Conservation (phyloP, 208 protist genomes). For the Acanthamoeba sp. region DNA sequence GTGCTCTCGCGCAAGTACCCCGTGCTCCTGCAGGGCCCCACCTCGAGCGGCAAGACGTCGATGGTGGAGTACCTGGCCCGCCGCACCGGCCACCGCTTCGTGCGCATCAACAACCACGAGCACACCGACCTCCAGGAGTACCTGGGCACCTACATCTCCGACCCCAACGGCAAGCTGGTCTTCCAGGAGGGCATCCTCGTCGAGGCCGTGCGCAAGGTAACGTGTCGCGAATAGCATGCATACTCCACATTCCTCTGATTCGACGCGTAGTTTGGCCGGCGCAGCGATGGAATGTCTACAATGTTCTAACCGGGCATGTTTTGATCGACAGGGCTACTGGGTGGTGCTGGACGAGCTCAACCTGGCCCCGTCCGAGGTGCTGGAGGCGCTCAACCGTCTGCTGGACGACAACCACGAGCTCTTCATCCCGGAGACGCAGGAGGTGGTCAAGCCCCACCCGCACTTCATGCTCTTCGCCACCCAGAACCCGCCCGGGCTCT, state of each 20-base stretch:
- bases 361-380: slow-evolving; percentile 99
- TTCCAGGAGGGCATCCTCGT: slow-evolving; percentile 98
- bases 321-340: slow-evolving; percentile 97
- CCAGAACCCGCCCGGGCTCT: slow-evolving; percentile 99
- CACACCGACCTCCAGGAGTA: slow-evolving; percentile 99
- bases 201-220: slow-evolving; percentile 94
- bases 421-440: slow-evolving; percentile 98
- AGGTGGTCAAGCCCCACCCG: slow-evolving; percentile 97
- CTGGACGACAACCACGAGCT: slow-evolving; percentile 99
- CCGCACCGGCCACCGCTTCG: slow-evolving; percentile 98
- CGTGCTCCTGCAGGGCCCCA: slow-evolving; percentile 99
- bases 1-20: slow-evolving; percentile 95
- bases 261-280: too few relatives aligned
- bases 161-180: slow-evolving; percentile 96
- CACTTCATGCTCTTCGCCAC: slow-evolving; percentile 99
- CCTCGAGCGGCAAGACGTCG: slow-evolving; percentile 98
- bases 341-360: slow-evolving; percentile 99
- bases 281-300: too few relatives aligned
- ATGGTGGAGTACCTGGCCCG: slow-evolving; percentile 99
- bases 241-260: slow-evolving; percentile 26
- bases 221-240: neutral
- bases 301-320: too few relatives aligned
- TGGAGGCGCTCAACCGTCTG: slow-evolving; percentile 99
- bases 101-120: slow-evolving; percentile 99
- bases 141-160: slow-evolving; percentile 98